Evolutionary conservation across 148 eudicot genomes (phyloP).

Genomic region (Fagopyrum esculentum): DNA sequence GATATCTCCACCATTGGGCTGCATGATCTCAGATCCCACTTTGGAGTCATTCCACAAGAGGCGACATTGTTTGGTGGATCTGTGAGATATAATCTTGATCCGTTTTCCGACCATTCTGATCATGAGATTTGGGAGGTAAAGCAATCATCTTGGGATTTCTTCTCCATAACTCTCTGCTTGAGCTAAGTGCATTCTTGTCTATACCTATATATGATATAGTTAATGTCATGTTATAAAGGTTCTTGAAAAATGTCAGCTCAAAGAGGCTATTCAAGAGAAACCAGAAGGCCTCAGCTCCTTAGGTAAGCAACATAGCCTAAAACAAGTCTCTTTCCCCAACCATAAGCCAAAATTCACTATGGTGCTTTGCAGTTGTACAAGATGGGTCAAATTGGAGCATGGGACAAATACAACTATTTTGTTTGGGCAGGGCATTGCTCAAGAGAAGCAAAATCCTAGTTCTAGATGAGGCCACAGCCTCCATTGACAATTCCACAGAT

Average conservation of each 20-base stretch:
- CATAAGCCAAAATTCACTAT: neutral
- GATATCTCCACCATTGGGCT: constrained; percentile 20
- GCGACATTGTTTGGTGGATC: constrained; percentile 23
- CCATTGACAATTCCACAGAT: constrained; percentile 57
- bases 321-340: neutral
- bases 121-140: constrained; percentile 37
- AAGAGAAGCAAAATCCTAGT: constrained; percentile 43
- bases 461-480: constrained; percentile 67
- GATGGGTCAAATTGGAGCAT: constrained; percentile 70
- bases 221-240: constrained; percentile 17
- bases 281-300: constrained; percentile 30
- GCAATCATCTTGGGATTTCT: neutral
- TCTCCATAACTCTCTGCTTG: neutral
- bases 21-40: constrained; percentile 12
- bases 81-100: constrained; percentile 37
- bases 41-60: constrained; percentile 19
- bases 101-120: constrained; percentile 33
- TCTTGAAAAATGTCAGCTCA: constrained; percentile 38
- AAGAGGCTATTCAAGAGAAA: constrained; percentile 29
- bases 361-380: constrained; percentile 32
- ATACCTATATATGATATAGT: neutral
- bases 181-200: neutral
- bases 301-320: constrained; percentile 17
- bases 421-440: constrained; percentile 48
- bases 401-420: constrained; percentile 56